These are phyloP conservation scores for Senna tora DNA, from an alignment of 306 rosid genomes.

Conservation along the genomic window DNA sequence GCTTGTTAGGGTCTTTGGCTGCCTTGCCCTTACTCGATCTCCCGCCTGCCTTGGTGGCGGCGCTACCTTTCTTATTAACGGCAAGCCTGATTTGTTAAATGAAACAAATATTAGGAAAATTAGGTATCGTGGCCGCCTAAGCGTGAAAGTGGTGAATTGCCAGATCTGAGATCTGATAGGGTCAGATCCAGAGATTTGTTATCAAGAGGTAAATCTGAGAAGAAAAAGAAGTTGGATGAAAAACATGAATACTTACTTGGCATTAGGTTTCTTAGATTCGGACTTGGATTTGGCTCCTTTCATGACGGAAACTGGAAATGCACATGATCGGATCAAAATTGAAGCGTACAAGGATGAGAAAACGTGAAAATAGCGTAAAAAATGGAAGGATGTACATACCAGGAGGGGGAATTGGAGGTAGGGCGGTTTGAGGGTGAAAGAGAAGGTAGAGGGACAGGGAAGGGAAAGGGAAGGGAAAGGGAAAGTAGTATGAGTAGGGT, in stretches of 20 bases:
- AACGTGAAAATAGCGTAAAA: background rate
- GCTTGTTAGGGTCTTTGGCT: slow-evolving; percentile 87
- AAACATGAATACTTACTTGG: slow-evolving; percentile 57
- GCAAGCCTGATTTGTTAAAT: slow-evolving; percentile 52
- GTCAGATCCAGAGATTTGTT: background rate
- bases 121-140: background rate
- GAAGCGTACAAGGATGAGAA: background rate
- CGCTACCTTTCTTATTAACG: slow-evolving; percentile 68
- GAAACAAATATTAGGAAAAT: background rate
- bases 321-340: slow-evolving; percentile 37
- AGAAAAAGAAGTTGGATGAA: background rate
- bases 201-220: background rate
- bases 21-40: slow-evolving; percentile 59
- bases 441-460: slow-evolving; percentile 5
- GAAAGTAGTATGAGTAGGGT: slow-evolving; percentile 1
- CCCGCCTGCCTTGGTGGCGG: slow-evolving; percentile 45
- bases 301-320: slow-evolving; percentile 63
- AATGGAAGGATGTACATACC: slow-evolving; percentile 35
- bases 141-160: background rate
- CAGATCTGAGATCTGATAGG: slow-evolving; percentile 52
- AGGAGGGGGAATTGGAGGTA: slow-evolving; percentile 22
- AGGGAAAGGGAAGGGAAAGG: slow-evolving; percentile 23
- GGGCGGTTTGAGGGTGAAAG: slow-evolving; percentile 45
- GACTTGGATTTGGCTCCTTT: slow-evolving; percentile 75
- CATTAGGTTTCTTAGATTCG: slow-evolving; percentile 64